Evolutionary conservation across 352 stramenopile genomes (phyloP), one percentile per base, ranked within the genome.

Genomic region (Pythium monospermum): DNA sequence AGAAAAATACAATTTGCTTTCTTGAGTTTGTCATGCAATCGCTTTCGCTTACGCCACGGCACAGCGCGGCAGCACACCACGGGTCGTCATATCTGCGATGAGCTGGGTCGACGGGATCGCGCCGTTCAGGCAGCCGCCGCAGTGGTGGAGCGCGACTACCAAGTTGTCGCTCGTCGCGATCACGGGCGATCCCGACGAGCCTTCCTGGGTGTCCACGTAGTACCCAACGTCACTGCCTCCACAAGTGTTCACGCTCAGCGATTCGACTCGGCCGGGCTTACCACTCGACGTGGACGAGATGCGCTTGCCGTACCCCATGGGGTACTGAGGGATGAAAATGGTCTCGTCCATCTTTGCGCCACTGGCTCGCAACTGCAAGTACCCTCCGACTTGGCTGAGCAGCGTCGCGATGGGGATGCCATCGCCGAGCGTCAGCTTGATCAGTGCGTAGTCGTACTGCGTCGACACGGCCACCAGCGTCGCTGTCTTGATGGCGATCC

Each of bases 71-170:
- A 64, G 37, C 18, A 73, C 50, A 12, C 69, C 66, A 25, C 70
- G 68, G 26, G 47, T 43, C 45, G 58, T 46, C 40, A 81, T 57
- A 53, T 76, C 66, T 2, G 44, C 51, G 35, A 91, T 78, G 33
- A 91, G 66, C 42, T 68, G 51, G 39, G 69, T 68, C 7, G 67
- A 66, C 1, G 71, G 67, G 30, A 91, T 83, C 2, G 50, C 76
- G 40, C 73, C 78, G 55, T 91, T 91, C 25, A 81, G 48, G 39
- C 81, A 92, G 8, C 74, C 78, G 6, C 81, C 81, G 52, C 78
- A 90, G 50, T 90, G 78, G 45, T 92, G 81, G 37, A 92, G 57
- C 22, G 76, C 81, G n/a, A 92, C 70, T 16, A 90, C 81, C 1
- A 57, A 50, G 48, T 86, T 75, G 57, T 92, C 81, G 2, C 35